A percentile compares a stretch with the other conserved stretches of the same genome.
These are phyloP conservation scores for Talaromyces piceae DNA, from an alignment of 2,329 filamentous ascomycete genomes.

Conservation along the genomic window DNA sequence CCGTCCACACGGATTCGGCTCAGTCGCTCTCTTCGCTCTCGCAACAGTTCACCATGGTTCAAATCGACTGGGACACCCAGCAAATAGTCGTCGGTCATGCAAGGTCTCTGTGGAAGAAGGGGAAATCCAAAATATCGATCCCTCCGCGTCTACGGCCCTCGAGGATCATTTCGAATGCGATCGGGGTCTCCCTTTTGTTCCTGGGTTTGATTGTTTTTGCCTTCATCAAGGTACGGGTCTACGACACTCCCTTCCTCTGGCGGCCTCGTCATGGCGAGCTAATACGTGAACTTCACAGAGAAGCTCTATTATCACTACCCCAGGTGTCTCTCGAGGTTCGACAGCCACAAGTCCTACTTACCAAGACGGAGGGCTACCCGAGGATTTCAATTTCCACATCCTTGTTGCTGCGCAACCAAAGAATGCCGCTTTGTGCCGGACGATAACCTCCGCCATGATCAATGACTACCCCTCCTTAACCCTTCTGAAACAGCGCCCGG, in stretches of 20 bases:
- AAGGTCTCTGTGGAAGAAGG: not conserved
- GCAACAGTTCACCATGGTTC: not conserved
- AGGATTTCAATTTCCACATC: conserved; percentile 44
- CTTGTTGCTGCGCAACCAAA: conserved; percentile 45
- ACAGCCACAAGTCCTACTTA: conserved; percentile 7
- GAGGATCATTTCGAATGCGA: conserved; percentile 14
- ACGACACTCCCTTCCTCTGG: too few species aligned
- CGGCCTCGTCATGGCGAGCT: not conserved
- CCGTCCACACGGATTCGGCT: not conserved
- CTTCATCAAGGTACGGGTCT: not conserved
- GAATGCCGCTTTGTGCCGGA: conserved; percentile 49
- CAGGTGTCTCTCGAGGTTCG: not conserved
- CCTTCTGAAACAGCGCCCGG: conserved; percentile 40
- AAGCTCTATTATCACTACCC: not conserved
- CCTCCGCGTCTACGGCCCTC: not conserved
- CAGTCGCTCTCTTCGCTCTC: not conserved
- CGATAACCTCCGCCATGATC: conserved; percentile 51
- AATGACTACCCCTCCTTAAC: conserved; percentile 53
- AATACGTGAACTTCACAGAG: not conserved
- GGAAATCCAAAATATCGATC: not conserved
- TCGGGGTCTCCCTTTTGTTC: not conserved
- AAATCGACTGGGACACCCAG: not conserved
- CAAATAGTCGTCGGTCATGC: not conserved
- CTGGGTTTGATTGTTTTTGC: not conserved
- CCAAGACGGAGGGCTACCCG: conserved; percentile 23